Base-by-base conservation (phyloP, 1,284 basidiomycete species). In the Pascua sp. region DNA sequence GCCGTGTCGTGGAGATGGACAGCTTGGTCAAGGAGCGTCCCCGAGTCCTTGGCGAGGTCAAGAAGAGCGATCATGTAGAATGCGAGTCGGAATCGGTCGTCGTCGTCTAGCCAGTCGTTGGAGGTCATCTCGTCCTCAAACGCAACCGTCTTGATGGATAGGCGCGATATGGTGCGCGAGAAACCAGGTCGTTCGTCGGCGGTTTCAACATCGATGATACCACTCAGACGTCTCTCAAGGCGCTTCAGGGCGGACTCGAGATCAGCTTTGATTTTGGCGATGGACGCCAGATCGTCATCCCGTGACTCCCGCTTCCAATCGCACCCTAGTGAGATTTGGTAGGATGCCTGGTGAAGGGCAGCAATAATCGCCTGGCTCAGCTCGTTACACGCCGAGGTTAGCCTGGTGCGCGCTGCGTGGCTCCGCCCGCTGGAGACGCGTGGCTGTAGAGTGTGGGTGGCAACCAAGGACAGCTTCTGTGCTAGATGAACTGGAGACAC, bases 51-150 rank as follows among this genome's bases (percentile, higher is more conserved):
- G 2, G 68, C 68, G 2, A 75, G 59, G 47, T 76, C 74, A 4
- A 75, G 57, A 3, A 76, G 54, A 1, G 74, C 64, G 8, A 69
- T 71, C 72, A 75, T 71, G 59, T 73, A 71, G 51, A 76, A 74
- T 1, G 74, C 74, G 8, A 73, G 51, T 18, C 73, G 62, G 55
- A 72, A 76, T 11, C 69, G 61, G 40, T 74, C 73, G 41, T 68
- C 61, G 45, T 67, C 66, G 16, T 61, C 61, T n/a, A 70, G 58
- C 62, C 62, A 63, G 51, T 63, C 62, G n/a, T 48, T 48, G 8
- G 46, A 18, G 16, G 50, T 47, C 42, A 60, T 45, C 24, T 63
- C 51, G 43, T 63, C 62, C 44, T 55, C 59, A 32, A 60, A 63
- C 18, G 51, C 44, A n/a, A 63, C 58, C 7, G 44, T 42, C 18